Evolutionary conservation across 1,284 basidiomycete genomes (phyloP), one percentile per base, ranked within the genome.

Genomic region (Moniliella sp.): DNA sequence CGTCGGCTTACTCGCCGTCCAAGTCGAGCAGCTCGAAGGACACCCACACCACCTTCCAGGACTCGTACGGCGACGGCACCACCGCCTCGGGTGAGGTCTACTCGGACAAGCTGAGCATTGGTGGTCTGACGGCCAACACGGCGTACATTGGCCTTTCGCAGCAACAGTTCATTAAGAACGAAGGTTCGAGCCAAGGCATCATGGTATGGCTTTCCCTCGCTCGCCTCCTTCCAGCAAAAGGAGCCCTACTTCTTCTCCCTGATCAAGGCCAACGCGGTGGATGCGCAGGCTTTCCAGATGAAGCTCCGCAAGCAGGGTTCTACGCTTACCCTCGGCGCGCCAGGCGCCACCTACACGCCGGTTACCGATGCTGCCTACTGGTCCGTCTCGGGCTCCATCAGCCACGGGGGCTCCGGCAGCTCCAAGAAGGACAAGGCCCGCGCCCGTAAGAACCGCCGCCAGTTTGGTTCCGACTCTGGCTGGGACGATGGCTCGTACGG

Each of bases 321-420:
- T 3, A 67, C 71, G 46, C 67, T 77, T 7, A 67, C 61, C 43
- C 57, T 77, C 30, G 75, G 75, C 25, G 47, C 57, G 39, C 37
- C 47, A 7, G 41, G 34, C 21, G 31, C 48, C 15, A 50, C 50
- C 31, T 64, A 58, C 50, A 23, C 21, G 8, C 21, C 21, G 21
- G 21, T 23, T n/a, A 23, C 21, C 21, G 8, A 23, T 23, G 21
- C 21, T 7, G 21, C 21, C 21, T 23, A 23, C 21, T 64, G 62
- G 62, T 42, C 48, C 12, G 12, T 35, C 12, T n/a, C n/a, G n/a
- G n/a, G n/a, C n/a, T n/a, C n/a, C n/a, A n/a, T n/a, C n/a, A n/a
- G n/a, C n/a, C n/a, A n/a, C n/a, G n/a, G n/a, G n/a, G n/a, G n/a
- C n/a, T n/a, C n/a, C n/a, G n/a, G n/a, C n/a, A n/a, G n/a, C n/a